Percentiles rank a stretch among this genome's conserved stretches.
Conservation (phyloP, 2,329 filamentous ascomycete species). For the Epichloe uncinata region DNA sequence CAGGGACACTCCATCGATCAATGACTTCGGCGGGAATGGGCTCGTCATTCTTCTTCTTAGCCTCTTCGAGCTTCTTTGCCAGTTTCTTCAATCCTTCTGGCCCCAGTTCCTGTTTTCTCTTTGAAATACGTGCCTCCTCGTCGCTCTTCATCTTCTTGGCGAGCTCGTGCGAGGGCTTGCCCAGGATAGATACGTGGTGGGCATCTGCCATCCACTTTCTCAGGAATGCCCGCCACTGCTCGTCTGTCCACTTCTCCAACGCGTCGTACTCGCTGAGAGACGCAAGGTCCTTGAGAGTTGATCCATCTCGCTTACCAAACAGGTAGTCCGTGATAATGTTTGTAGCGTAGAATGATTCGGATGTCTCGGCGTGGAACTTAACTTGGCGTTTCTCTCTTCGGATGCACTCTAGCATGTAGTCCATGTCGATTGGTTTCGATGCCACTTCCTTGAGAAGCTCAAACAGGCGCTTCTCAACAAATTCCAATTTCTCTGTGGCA, state of each 20-base stretch:
- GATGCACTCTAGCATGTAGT: constrained; percentile 80
- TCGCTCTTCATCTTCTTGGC: constrained; percentile 70
- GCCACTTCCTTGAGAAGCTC: constrained; percentile 72
- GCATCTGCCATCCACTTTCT: constrained; percentile 77
- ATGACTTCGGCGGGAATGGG: constrained; percentile 75
- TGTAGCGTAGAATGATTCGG: constrained; percentile 66
- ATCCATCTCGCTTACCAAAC: constrained; percentile 76
- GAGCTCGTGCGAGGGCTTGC: constrained; percentile 68
- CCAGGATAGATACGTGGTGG: constrained; percentile 76
- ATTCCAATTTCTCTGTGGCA: constrained; percentile 68
- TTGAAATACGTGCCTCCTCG: constrained; percentile 65
- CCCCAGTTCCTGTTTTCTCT: constrained; percentile 67
- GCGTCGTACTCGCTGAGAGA: constrained; percentile 48
- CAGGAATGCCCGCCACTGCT: constrained; percentile 72
- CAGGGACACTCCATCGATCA: constrained; percentile 67
- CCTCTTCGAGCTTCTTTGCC: constrained; percentile 61
- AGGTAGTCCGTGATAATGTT: constrained; percentile 87
- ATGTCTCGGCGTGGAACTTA: constrained; percentile 72
- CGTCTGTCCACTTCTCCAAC: constrained; percentile 67
- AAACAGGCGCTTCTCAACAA: constrained; percentile 76
- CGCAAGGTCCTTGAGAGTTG: constrained; percentile 50
- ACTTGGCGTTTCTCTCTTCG: constrained; percentile 67
- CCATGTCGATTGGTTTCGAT: constrained; percentile 72
- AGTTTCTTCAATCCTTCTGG: constrained; percentile 67
- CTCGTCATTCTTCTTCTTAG: constrained; percentile 78